These are phyloP conservation scores for Tetrapisispora taiwanensis DNA, from an alignment of 805 yeast genomes.

Conservation along the genomic window DNA sequence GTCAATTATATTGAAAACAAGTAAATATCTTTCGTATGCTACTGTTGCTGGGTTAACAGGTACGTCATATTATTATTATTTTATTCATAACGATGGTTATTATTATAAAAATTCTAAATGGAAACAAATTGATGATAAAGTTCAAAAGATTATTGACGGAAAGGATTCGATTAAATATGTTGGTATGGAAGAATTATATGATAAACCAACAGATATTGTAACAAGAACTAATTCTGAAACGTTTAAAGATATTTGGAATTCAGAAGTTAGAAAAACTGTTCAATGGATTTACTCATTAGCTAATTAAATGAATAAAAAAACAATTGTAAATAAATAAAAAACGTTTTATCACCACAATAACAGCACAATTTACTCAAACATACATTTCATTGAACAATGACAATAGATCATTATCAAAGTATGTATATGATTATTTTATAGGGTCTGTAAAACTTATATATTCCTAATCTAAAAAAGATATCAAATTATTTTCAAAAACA, in stretches of 20 bases:
- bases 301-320: not conserved
- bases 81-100: slow-evolving; percentile 15
- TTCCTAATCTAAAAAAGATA: too few relatives aligned
- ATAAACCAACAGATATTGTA: slow-evolving; percentile 10
- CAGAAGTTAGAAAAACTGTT: slow-evolving; percentile 14
- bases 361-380: too few relatives aligned
- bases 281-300: slow-evolving; percentile 20
- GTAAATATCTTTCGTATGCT: slow-evolving; percentile 13
- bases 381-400: too few relatives aligned
- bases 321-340: not conserved
- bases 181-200: slow-evolving; percentile 6
- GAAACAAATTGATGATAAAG: slow-evolving; percentile 16
- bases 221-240: slow-evolving; percentile 16
- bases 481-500: too few relatives aligned
- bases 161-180: slow-evolving; percentile 6
- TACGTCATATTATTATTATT: slow-evolving; percentile 16
- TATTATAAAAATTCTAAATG: slow-evolving; percentile 14
- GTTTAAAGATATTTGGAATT: slow-evolving; percentile 21
- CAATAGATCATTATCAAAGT: too few relatives aligned
- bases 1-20: slow-evolving; percentile 11
- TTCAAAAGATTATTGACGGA: slow-evolving; percentile 16
- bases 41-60: slow-evolving; percentile 11
- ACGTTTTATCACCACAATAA: too few relatives aligned
- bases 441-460: too few relatives aligned
- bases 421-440: too few relatives aligned